A percentile compares a stretch with the other conserved stretches of the same genome.
Evolutionary conservation across 768 basidiomycete species (phyloP).

Genomic region (Lactifluus volemus): DNA sequence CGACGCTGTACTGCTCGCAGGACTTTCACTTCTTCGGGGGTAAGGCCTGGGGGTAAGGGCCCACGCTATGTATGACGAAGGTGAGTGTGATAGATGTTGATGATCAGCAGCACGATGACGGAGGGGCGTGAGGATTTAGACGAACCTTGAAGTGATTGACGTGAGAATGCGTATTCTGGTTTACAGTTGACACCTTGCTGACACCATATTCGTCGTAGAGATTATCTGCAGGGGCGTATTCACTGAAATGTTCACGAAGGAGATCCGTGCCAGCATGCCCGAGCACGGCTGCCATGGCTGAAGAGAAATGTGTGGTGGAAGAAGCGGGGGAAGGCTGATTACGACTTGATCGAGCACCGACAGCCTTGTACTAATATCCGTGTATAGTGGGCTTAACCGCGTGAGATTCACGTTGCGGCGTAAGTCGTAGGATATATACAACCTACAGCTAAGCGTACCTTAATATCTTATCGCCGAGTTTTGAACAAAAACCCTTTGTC

Average conservation of each 20-base stretch:
- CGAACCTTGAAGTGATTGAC: slow-evolving; percentile 50
- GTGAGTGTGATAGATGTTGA: background rate
- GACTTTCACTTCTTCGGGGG: slow-evolving; percentile 63
- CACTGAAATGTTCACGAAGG: slow-evolving; percentile 53
- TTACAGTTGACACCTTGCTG: background rate
- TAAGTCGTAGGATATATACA: background rate
- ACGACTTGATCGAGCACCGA: background rate
- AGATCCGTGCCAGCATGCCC: slow-evolving; percentile 47
- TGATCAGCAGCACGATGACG: background rate
- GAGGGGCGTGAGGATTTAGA: background rate
- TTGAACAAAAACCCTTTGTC: background rate
- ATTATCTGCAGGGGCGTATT: slow-evolving; percentile 66
- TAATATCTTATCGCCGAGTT: background rate
- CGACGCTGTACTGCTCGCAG: slow-evolving; percentile 65
- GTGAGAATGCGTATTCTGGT: slow-evolving; percentile 42
- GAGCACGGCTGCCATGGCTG: slow-evolving; percentile 19
- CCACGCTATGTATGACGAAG: slow-evolving; percentile 39
- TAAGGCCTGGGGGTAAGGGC: slow-evolving; percentile 60
- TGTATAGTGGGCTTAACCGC: background rate
- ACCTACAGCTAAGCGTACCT: background rate
- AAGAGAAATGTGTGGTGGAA: background rate
- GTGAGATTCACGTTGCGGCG: background rate
- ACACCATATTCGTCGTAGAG: slow-evolving; percentile 52
- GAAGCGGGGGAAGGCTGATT: background rate
- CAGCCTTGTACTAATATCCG: slow-evolving; percentile 1